phyloP scores from a whole-genome alignment of 1,284 basidiomycete species.

The Austropuccinia psidii region DNA sequence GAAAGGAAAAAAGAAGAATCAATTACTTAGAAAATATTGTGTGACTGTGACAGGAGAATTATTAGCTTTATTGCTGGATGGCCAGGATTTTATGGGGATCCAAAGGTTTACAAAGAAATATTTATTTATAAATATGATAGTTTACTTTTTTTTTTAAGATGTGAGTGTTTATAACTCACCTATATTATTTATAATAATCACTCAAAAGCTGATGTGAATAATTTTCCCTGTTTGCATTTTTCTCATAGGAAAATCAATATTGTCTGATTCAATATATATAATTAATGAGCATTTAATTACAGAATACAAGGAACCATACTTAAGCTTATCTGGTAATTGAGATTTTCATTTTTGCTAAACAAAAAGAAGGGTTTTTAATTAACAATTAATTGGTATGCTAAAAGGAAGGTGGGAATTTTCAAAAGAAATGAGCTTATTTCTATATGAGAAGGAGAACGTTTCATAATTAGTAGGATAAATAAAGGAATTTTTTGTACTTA shows the following conservation, averaged over 20 bases:
- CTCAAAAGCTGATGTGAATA: not conserved
- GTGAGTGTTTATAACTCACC: too few species aligned
- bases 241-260: slow-evolving; percentile 4
- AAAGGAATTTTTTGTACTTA: too few species aligned
- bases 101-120: too few species aligned
- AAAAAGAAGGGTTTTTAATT: not conserved
- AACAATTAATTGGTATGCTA: not conserved
- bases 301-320: not conserved
- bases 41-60: not conserved
- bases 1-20: not conserved
- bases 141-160: too few species aligned
- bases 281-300: not conserved
- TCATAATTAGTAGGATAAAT: too few species aligned
- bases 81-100: slow-evolving; percentile 4
- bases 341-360: slow-evolving; percentile 11
- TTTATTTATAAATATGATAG: not conserved
- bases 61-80: slow-evolving; percentile 4
- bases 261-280: slow-evolving; percentile 11
- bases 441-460: too few species aligned
- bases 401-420: not conserved
- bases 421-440: not conserved
- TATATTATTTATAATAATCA: too few species aligned
- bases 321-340: not conserved
- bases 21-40: slow-evolving; percentile 5
- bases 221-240: too few species aligned